Base-by-base conservation (phyloP, 164 flowering plant genomes). In the Annona cherimola region DNA sequence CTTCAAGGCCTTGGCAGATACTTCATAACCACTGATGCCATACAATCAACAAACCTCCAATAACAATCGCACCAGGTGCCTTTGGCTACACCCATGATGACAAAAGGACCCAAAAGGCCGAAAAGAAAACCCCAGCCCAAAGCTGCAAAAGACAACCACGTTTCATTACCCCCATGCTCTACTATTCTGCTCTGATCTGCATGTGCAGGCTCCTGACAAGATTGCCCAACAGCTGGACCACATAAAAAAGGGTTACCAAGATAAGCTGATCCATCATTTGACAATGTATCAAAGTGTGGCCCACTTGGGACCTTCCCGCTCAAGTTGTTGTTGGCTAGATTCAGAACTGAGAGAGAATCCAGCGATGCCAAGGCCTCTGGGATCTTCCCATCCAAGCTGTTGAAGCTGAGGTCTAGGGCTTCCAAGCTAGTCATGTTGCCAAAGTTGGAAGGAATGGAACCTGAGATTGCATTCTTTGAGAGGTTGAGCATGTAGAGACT, bases 281-380 rank as follows among this genome's bases (percentile, higher is more conserved):
- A 43, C 46, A 78, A 40, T 41, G 75, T 71, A 16, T 71, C 69
- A 40, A 71, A 74, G 62, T 74, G 80, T 5, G 3, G 2, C 5
- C 69, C 72, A 39, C 45, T 40, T 55, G 80, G 80, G 63, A 78
- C 63, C 61, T 57, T 63, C 42, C 81, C 81, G 35, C 73, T 78
- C 62, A 78, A 75, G 4, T 63, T 63, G 76, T 76, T 76, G 18
- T 59, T 64, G 26, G 69, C 39, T 12, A 72, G 35, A 26, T 42
- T 44, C 16, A 76, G 60, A 42, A 12, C 3, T 50, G 71, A 3
- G 4, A 54, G 65, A 3, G 44, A 19, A 4, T 8, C 11, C 4
- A 4, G 54, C 2, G 54, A 26, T 73, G 57, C 42, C 66, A 73
- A 39, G 50, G 73, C 7, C 42, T 14, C 18, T 18, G 73, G 79